A percentile compares a stretch with the other conserved stretches of the same genome.
phyloP scores from a whole-genome alignment of 2,329 filamentous ascomycete species.

The Claviceps spartinae region DNA sequence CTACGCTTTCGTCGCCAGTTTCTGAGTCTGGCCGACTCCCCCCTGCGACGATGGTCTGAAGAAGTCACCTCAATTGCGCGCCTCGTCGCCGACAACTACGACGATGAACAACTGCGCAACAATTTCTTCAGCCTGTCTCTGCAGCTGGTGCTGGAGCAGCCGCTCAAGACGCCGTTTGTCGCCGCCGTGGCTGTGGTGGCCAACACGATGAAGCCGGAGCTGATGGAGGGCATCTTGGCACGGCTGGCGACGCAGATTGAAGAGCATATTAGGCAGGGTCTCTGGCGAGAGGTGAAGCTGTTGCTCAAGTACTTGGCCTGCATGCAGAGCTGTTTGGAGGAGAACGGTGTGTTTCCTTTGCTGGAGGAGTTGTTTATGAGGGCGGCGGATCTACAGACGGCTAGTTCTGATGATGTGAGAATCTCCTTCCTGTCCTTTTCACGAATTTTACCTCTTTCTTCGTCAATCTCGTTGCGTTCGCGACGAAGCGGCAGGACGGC shows the following conservation, averaged over 20 bases:
- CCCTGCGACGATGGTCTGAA: slow-evolving; percentile 64
- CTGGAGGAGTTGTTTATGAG: slow-evolving; percentile 82
- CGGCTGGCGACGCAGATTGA: slow-evolving; percentile 50
- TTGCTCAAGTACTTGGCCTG: slow-evolving; percentile 81
- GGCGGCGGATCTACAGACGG: slow-evolving; percentile 86
- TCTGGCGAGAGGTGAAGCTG: slow-evolving; percentile 87
- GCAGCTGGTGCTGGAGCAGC: slow-evolving; percentile 76
- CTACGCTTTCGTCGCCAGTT: slow-evolving; percentile 67
- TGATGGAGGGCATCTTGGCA: slow-evolving; percentile 56
- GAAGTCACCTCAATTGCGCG: slow-evolving; percentile 64
- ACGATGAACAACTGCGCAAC: slow-evolving; percentile 64
- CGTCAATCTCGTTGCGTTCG: not conserved
- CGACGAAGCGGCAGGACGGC: no score
- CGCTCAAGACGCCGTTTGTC: slow-evolving; percentile 93
- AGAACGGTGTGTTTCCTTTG: slow-evolving; percentile 72
- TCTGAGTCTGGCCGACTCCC: slow-evolving; percentile 68
- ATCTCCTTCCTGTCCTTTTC: not conserved
- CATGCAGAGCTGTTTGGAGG: slow-evolving; percentile 65
- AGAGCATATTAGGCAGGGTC: slow-evolving; percentile 52
- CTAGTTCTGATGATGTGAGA: slow-evolving; percentile 81
- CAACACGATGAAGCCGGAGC: slow-evolving; percentile 64
- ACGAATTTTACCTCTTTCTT: not conserved
- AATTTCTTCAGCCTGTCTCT: slow-evolving; percentile 61
- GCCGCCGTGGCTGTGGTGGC: slow-evolving; percentile 69
- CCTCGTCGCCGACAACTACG: slow-evolving; percentile 67